Evolutionary conservation across 176 grass and related monocot species (phyloP), one percentile per base, ranked within the genome.

Genomic region (Ensete glaucum): DNA sequence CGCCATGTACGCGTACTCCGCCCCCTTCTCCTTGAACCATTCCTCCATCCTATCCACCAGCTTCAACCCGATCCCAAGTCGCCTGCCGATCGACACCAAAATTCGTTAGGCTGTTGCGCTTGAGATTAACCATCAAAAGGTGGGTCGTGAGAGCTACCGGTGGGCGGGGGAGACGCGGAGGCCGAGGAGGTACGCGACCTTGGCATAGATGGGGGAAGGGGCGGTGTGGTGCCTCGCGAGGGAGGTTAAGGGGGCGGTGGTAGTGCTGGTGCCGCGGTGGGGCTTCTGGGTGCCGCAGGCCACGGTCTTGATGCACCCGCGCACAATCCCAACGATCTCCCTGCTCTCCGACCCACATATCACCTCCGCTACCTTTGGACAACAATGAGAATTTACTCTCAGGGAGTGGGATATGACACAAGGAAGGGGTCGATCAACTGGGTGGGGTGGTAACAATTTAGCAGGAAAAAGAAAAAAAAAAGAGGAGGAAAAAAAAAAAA

Each of bases 1-100:
- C 1, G 94, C 88, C 90, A 93, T 91, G 83, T 98, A 98, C 11
- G 86, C 82, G 83, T 98, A 98, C 75, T 91, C 94, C 2, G 90
- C 90, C 0, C 84, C 88, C 53, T 27, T 82, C 43, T 73, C 77
- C 53, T 81, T 79, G 82, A 93, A 93, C 90, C 90, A 98, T 63
- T 79, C 73, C 84, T 98, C 90, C 80, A 98, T 84, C 16, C 77
- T 49, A 9, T 80, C 72, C 75, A 98, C 88, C 54, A 93, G 87
- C 67, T 78, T 85, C 67, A 83, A 64, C 1, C 73, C 94, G 14
- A 93, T 89, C 0, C 94, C 90, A 17, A 75, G 86, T 64, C 88
- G 80, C 82, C 94, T 98, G 83, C 57, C 75, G 55, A 66, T 81
- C 16, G 10, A 3, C 51, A 78, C 27, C 54, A 63, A 51, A 26